These are phyloP conservation scores for Lactifluus echinatus DNA, from an alignment of 768 basidiomycete species.

Conservation along the genomic window DNA sequence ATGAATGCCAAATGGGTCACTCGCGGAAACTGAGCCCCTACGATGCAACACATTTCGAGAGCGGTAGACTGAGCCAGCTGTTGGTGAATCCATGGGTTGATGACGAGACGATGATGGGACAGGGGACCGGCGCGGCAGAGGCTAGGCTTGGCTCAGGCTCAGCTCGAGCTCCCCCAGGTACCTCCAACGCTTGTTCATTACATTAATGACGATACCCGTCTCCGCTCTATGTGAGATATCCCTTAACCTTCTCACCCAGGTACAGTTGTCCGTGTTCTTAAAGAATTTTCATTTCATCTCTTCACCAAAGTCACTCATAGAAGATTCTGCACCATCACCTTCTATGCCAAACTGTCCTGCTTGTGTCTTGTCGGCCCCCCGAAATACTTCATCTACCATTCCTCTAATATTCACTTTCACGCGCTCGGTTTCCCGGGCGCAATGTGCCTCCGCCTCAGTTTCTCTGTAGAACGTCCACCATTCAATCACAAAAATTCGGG, in stretches of 20 bases:
- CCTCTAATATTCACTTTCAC: constrained; percentile 16
- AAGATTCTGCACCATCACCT: constrained; percentile 9
- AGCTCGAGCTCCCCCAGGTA: not conserved
- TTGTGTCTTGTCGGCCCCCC: constrained; percentile 1
- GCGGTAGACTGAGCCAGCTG: not conserved
- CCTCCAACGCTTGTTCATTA: not conserved
- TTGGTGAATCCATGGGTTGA: constrained; percentile 1
- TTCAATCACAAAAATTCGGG: not conserved
- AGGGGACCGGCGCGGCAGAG: no score
- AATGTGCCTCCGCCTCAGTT: constrained; percentile 3
- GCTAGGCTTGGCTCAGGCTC: no score
- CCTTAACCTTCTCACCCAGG: not conserved
- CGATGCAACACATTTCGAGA: constrained; percentile 2
- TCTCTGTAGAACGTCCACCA: constrained; percentile 16
- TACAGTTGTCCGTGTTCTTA: not conserved
- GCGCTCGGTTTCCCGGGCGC: constrained; percentile 7
- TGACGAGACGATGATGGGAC: not conserved
- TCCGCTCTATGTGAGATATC: not conserved
- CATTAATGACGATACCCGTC: not conserved
- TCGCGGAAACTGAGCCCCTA: constrained; percentile 16
- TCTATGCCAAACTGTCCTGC: not conserved
- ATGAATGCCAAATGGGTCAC: constrained; percentile 18
- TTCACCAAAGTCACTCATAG: constrained; percentile 17
- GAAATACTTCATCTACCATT: constrained; percentile 5
- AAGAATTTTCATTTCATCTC: not conserved